phyloP scores from a whole-genome alignment of 164 flowering plant species.

The Berberis vulgaris region DNA sequence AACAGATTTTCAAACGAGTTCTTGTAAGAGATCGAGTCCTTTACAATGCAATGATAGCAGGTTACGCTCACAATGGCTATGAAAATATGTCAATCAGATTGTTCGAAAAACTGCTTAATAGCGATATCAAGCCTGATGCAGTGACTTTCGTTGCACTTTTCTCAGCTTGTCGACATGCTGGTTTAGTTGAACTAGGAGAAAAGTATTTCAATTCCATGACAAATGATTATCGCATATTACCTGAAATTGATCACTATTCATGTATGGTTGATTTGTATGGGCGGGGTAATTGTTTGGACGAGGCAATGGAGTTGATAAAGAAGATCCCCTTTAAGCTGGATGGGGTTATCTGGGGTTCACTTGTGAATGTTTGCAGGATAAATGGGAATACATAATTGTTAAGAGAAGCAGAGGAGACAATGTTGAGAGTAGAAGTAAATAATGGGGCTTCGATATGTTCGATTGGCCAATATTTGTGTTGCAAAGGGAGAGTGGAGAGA shows the following conservation, averaged over 20 bases:
- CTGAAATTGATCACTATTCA: constrained; percentile 72
- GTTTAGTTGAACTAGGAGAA: constrained; percentile 61
- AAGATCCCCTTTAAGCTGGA: constrained; percentile 43
- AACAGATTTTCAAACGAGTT: constrained; percentile 31
- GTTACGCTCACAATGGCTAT: constrained; percentile 62
- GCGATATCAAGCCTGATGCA: constrained; percentile 43
- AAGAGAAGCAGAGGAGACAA: constrained; percentile 41
- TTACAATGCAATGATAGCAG: constrained; percentile 71
- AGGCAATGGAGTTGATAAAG: constrained; percentile 43
- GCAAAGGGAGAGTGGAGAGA: constrained; percentile 63
- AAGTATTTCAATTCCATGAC: constrained; percentile 53
- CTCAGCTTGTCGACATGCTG: constrained; percentile 75
- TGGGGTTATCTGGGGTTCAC: constrained; percentile 48
- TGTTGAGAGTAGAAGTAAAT: constrained; percentile 38
- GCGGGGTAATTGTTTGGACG: constrained; percentile 44
- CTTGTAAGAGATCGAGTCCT: constrained; percentile 34
- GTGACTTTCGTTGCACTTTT: constrained; percentile 67
- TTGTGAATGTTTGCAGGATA: constrained; percentile 55
- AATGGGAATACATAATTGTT: constrained; percentile 41
- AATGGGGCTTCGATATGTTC: constrained; percentile 71
- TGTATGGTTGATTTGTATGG: constrained; percentile 87
- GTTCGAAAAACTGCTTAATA: constrained; percentile 44
- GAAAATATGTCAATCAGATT: constrained; percentile 41
- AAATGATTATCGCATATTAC: constrained; percentile 36
- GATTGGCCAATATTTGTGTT: constrained; percentile 75